Percentiles rank a stretch among this genome's conserved stretches.
Evolutionary conservation across 805 yeast genomes (phyloP).

Genomic region (Yueomyces sp.): DNA sequence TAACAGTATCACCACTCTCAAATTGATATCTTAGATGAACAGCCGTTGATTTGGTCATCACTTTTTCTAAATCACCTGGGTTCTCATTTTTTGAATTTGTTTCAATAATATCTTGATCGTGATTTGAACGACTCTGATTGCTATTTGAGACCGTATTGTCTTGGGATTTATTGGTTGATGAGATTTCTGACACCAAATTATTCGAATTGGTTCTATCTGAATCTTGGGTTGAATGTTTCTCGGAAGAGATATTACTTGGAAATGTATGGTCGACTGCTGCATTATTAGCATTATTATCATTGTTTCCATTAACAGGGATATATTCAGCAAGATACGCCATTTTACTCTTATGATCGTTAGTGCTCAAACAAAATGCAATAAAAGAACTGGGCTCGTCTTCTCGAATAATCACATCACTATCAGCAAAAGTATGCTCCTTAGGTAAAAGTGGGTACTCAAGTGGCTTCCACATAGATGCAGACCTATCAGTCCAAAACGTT

Average conservation of each 20-base stretch:
- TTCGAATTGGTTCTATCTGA: not conserved
- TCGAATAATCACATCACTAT: slow-evolving; percentile 82
- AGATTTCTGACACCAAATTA: not conserved
- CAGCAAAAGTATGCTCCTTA: slow-evolving; percentile 84
- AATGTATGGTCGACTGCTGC: not conserved
- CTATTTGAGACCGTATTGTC: not conserved
- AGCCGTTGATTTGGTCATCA: slow-evolving; percentile 71
- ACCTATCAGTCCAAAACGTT: slow-evolving; percentile 94
- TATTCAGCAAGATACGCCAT: slow-evolving; percentile 26
- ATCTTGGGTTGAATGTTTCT: not conserved
- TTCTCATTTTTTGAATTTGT: slow-evolving; percentile 7
- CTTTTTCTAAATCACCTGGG: slow-evolving; percentile 35
- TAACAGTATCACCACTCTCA: slow-evolving; percentile 66
- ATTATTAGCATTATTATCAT: not conserved
- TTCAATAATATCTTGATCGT: not conserved
- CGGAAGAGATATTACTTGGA: not conserved
- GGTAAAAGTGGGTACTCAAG: slow-evolving; percentile 66
- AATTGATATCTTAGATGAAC: slow-evolving; percentile 88
- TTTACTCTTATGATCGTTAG: slow-evolving; percentile 67
- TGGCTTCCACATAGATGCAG: slow-evolving; percentile 92
- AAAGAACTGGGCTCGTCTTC: slow-evolving; percentile 95
- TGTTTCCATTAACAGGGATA: not conserved
- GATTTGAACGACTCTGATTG: not conserved
- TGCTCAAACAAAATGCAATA: slow-evolving; percentile 82
- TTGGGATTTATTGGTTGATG: not conserved